Conservation (phyloP, 2,329 filamentous ascomycete species). For the Sphaerulina populicola region DNA sequence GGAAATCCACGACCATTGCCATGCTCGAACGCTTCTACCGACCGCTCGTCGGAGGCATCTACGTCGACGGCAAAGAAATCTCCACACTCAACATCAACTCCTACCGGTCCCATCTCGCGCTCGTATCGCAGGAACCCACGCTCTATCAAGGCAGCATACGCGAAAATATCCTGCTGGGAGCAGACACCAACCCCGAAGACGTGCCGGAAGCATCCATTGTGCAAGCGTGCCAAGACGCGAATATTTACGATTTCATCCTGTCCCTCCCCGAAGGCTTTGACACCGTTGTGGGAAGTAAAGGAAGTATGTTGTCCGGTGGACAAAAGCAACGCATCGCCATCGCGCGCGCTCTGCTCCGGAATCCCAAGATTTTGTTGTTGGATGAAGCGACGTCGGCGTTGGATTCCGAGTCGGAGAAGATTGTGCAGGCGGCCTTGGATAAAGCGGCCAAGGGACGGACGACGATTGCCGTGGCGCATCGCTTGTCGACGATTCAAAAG, state of each 20-base stretch:
- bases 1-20: constrained; percentile 88
- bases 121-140: constrained; percentile 91
- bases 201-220: constrained; percentile 65
- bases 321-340: constrained; percentile 95
- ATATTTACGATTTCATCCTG: constrained; percentile 86
- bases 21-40: constrained; percentile 93
- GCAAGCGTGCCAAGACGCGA: constrained; percentile 77
- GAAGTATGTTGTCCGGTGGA: constrained; percentile 73
- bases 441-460: constrained; percentile 63
- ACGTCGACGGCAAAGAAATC: constrained; percentile 76
- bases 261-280: constrained; percentile 56
- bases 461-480: constrained; percentile 89
- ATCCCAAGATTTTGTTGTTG: constrained; percentile 77
- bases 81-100: constrained; percentile 72
- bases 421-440: constrained; percentile 73
- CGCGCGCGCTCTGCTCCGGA: constrained; percentile 79
- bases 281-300: constrained; percentile 67
- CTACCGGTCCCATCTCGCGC: constrained; percentile 72
- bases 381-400: constrained; percentile 65
- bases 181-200: constrained; percentile 48
- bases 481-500: constrained; percentile 86
- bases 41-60: constrained; percentile 68
- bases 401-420: constrained; percentile 67
- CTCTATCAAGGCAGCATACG: constrained; percentile 86
- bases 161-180: constrained; percentile 82